These are phyloP conservation scores for Nigrospora osmanthi DNA, from an alignment of 2,329 filamentous ascomycete genomes.

Conservation along the genomic window DNA sequence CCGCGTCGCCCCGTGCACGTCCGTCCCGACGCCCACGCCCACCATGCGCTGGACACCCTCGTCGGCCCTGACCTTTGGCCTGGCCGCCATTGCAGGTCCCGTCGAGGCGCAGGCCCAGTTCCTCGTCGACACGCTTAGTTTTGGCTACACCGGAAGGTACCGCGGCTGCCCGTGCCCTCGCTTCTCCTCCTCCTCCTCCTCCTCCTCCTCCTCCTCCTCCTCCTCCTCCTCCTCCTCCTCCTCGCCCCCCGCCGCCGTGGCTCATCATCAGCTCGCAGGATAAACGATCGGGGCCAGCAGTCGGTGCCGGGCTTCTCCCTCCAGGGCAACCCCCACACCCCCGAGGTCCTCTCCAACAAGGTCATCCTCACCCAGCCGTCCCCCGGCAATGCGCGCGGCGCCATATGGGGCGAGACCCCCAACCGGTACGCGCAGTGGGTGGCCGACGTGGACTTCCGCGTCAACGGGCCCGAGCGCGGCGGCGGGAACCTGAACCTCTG, in stretches of 20 bases:
- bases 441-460: slow-evolving; percentile 80
- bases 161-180: slow-evolving; percentile 2
- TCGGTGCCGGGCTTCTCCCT: slow-evolving; percentile 47
- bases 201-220: too few relatives aligned
- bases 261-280: slow-evolving; percentile 18
- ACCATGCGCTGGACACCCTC: slow-evolving; percentile 34
- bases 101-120: slow-evolving; percentile 53
- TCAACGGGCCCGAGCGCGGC: slow-evolving; percentile 74
- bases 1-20: slow-evolving; percentile 3
- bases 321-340: slow-evolving; percentile 43
- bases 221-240: too few relatives aligned
- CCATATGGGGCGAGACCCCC: slow-evolving; percentile 66
- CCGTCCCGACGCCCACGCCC: slow-evolving; percentile 2
- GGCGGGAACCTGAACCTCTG: slow-evolving; percentile 90
- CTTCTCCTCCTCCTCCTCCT: too few relatives aligned
- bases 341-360: slow-evolving; percentile 76
- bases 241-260: slow-evolving; percentile 1
- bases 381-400: slow-evolving; percentile 77
- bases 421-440: slow-evolving; percentile 66
- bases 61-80: slow-evolving; percentile 30
- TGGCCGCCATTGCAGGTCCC: slow-evolving; percentile 32
- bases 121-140: slow-evolving; percentile 67
- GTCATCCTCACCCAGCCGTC: slow-evolving; percentile 83
- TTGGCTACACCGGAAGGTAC: slow-evolving; percentile 62
- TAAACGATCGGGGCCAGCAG: slow-evolving; percentile 53